Conservation (phyloP, 768 basidiomycete species). For the Gelatoporia subvermispora region DNA sequence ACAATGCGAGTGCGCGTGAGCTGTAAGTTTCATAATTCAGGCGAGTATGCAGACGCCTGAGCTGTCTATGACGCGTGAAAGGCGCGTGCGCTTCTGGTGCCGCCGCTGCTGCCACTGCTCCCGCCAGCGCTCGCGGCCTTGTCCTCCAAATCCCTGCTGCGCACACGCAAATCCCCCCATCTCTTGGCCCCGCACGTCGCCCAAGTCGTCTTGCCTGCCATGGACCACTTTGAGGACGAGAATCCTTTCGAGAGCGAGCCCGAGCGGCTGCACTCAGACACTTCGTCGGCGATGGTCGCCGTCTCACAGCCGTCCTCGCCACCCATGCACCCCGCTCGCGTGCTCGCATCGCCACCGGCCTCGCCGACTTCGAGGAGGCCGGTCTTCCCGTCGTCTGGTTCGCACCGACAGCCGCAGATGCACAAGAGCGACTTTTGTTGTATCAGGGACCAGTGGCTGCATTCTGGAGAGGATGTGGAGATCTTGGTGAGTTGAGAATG, state of each 20-base stretch:
- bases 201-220: constrained; percentile 3
- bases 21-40: too few relatives aligned
- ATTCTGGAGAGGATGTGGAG: constrained; percentile 79
- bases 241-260: constrained; percentile 35
- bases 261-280: constrained; percentile 34
- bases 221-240: constrained; percentile 37
- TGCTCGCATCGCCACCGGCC: constrained; percentile 39
- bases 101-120: neutral
- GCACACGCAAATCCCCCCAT: neutral
- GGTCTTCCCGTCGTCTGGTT: constrained; percentile 50
- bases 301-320: constrained; percentile 62
- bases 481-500: constrained; percentile 51
- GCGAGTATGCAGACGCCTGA: too few relatives aligned
- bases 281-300: constrained; percentile 49
- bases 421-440: constrained; percentile 80
- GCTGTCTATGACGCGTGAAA: too few relatives aligned
- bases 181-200: too few relatives aligned
- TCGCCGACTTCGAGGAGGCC: constrained; percentile 38
- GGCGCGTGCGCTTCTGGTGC: too few relatives aligned
- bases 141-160: neutral
- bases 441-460: constrained; percentile 66
- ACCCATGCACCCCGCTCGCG: constrained; percentile 32
- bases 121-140: neutral
- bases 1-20: too few relatives aligned
- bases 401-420: constrained; percentile 47